phyloP scores from a whole-genome alignment of 1,139 yeast genomes.

The Meyerozyma athensensis region DNA sequence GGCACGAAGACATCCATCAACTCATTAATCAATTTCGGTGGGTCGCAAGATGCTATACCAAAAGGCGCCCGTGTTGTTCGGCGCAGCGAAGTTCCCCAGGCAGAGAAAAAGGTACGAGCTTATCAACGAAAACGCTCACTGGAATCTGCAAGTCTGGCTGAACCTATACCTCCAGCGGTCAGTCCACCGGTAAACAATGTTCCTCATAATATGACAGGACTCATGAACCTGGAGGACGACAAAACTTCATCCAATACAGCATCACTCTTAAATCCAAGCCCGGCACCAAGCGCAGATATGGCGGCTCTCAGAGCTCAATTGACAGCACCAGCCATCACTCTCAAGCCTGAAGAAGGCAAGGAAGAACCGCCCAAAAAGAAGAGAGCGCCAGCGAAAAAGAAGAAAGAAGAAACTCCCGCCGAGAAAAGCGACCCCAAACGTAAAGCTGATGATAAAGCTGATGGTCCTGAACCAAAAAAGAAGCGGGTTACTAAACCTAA shows the following conservation, averaged over 20 bases:
- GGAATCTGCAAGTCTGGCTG: too few relatives aligned
- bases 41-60: background rate
- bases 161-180: background rate
- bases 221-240: too few relatives aligned
- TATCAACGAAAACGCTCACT: background rate
- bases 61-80: background rate
- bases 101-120: too few relatives aligned
- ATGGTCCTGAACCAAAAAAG: constrained; percentile 5
- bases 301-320: background rate
- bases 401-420: constrained; percentile 10
- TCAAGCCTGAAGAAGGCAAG: background rate
- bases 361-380: constrained; percentile 11
- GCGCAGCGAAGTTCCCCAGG: too few relatives aligned
- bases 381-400: constrained; percentile 13
- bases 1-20: background rate
- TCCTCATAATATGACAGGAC: too few relatives aligned
- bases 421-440: constrained; percentile 6
- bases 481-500: constrained; percentile 9
- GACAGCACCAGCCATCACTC: background rate
- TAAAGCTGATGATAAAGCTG: constrained; percentile 1
- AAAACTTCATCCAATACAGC: too few relatives aligned
- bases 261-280: too few relatives aligned
- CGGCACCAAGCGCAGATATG: background rate
- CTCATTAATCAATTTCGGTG: background rate
- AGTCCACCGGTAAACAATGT: background rate